phyloP scores from a whole-genome alignment of 1,139 yeast genomes.

The Sugiyamaella paludigena region DNA sequence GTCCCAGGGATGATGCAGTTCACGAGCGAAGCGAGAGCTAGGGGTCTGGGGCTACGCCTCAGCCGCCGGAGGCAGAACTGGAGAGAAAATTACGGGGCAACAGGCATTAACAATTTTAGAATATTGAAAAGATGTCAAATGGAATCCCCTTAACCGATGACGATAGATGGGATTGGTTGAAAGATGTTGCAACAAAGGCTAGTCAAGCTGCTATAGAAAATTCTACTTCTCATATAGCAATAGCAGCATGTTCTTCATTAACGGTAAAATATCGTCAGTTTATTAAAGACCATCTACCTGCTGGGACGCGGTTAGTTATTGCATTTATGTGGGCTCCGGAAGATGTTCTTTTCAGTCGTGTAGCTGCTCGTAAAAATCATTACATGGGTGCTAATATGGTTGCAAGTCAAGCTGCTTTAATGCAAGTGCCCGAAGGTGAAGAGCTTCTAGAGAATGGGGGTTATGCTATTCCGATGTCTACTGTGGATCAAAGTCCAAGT shows the following conservation, averaged over 20 bases:
- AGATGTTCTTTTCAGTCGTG: conserved; percentile 60
- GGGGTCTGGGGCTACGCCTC: too few relatives aligned
- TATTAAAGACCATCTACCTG: conserved; percentile 39
- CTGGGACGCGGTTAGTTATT: conserved; percentile 51
- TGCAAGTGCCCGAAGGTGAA: conserved; percentile 62
- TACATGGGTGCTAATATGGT: conserved; percentile 88
- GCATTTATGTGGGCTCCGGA: conserved; percentile 65
- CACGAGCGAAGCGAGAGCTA: too few relatives aligned
- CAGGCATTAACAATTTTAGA: conserved; percentile 32
- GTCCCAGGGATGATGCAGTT: too few relatives aligned
- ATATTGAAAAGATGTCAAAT: conserved; percentile 74
- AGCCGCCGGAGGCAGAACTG: too few relatives aligned
- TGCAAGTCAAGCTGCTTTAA: conserved; percentile 66
- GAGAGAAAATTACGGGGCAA: too few relatives aligned
- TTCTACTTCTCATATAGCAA: conserved; percentile 36
- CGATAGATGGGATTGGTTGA: conserved; percentile 90
- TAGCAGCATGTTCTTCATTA: conserved; percentile 83
- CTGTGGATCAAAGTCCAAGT: conserved; percentile 8
- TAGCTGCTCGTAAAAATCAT: conserved; percentile 63
- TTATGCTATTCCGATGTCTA: conserved; percentile 18
- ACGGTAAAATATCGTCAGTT: conserved; percentile 68
- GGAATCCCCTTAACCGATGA: conserved; percentile 83
- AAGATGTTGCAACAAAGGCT: conserved; percentile 43
- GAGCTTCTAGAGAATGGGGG: conserved; percentile 27
- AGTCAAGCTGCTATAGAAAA: conserved; percentile 42